Evolutionary conservation across 352 stramenopile genomes (phyloP).

Genomic region (Phytopythium ostracodes): DNA sequence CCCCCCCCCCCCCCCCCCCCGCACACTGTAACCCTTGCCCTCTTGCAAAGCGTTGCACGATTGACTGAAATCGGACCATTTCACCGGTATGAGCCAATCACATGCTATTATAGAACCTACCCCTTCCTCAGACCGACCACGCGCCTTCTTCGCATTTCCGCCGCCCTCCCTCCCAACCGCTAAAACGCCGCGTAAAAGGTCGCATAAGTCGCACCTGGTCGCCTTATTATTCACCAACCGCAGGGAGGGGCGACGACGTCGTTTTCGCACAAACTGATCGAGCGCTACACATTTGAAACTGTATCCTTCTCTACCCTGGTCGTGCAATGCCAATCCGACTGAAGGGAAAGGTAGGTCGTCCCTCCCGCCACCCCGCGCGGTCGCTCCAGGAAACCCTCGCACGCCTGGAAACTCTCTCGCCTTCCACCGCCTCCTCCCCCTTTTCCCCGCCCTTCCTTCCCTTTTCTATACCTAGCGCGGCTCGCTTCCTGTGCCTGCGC

Average conservation of each 20-base stretch:
- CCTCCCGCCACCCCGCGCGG: not conserved
- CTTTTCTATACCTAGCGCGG: not conserved
- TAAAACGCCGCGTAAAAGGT: not conserved
- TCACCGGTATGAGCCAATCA: too few relatives aligned
- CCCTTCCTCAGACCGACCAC: too few relatives aligned
- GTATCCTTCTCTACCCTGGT: too few relatives aligned
- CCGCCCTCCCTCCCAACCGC: too few relatives aligned
- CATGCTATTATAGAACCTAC: too few relatives aligned
- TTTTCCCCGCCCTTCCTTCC: not conserved
- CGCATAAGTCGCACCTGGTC: not conserved
- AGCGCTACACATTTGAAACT: too few relatives aligned
- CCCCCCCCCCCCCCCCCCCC: too few relatives aligned
- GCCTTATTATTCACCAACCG: not conserved
- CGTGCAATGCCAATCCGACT: not conserved
- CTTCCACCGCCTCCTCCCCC: not conserved
- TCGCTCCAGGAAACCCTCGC: not conserved
- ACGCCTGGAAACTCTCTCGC: too few relatives aligned
- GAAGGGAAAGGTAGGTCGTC: not conserved
- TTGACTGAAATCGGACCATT: constrained; percentile 1
- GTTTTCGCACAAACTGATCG: not conserved
- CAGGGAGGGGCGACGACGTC: not conserved
- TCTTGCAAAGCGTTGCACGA: not conserved
- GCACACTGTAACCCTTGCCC: not conserved
- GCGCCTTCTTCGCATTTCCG: not conserved
- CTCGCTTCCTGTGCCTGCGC: not conserved